These are phyloP conservation scores for Paramyrothecium sp. DNA, from an alignment of 2,329 filamentous ascomycete species.

Conservation along the genomic window DNA sequence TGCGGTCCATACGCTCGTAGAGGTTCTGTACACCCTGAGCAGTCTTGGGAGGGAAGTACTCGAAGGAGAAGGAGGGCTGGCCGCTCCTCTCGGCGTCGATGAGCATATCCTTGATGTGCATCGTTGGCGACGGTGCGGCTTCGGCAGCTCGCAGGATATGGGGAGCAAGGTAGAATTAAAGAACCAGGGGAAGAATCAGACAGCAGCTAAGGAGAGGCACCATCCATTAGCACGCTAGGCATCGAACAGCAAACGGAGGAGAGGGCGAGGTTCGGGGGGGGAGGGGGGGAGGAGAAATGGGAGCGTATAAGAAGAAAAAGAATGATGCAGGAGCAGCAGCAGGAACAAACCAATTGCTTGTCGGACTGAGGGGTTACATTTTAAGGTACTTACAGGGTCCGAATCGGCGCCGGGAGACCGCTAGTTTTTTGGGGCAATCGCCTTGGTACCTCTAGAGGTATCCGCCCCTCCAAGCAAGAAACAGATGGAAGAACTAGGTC, in stretches of 20 bases:
- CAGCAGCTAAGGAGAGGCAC: background rate
- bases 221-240: background rate
- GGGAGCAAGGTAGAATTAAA: background rate
- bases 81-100: constrained; percentile 74
- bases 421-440: background rate
- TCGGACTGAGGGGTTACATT: background rate
- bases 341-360: background rate
- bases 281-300: background rate
- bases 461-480: background rate
- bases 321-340: background rate
- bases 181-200: background rate
- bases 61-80: constrained; percentile 93
- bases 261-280: background rate
- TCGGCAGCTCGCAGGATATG: background rate
- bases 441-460: background rate
- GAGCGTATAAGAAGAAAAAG: background rate
- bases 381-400: background rate
- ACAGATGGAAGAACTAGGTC: background rate
- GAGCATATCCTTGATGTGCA: constrained; percentile 96
- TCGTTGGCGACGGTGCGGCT: constrained; percentile 42
- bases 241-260: background rate
- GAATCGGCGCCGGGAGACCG: background rate
- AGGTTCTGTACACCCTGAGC: constrained; percentile 97
- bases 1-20: constrained; percentile 99
- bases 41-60: constrained; percentile 99